Evolutionary conservation across 2,329 filamentous ascomycete genomes (phyloP), one percentile per base, ranked within the genome.

Genomic region (Claviceps sp.): DNA sequence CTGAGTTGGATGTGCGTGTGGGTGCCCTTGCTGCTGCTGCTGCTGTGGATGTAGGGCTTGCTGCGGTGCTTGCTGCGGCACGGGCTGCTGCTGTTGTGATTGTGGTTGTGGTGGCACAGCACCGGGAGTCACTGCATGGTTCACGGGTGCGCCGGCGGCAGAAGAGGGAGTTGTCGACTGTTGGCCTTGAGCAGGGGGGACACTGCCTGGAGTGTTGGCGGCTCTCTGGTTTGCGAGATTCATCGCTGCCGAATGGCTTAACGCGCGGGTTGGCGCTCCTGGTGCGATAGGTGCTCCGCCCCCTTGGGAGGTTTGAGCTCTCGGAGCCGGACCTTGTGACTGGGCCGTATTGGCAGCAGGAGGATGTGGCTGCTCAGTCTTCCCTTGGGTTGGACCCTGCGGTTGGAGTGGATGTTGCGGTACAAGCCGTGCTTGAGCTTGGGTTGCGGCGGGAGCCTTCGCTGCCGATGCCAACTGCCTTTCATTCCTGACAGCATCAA

Each of bases 231-330:
- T 75, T n/a, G 72, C 73, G 30, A 72, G 64, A 50, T 65, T 71
- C 56, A 77, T 68, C n/a, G 73, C 75, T 44, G 69, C 73, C 16
- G 73, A 72, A 59, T 77, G 74, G 30, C 69, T 74, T 34, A 76
- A 66, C 2, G 75, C 67, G 16, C 69, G 67, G 2, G 71, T 67
- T 9, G 63, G 65, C 7, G 67, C 65, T 46, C 67, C 61, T 9
- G 63, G 65, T 9, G 64, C 68, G 44, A 65, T 65, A 8, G 70
- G 65, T 1, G 67, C 68, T 3, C 69, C 68, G 1, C 66, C 63
- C 53, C 66, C 63, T 52, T 79, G 76, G 2, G 76, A 72, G 9
- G 76, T 77, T 52, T 72, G 72, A 5, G 75, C 65, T 48, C 76
- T 72, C 8, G 68, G 67, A 4, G 71, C 74, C 52, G 72, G 71